Evolutionary conservation across 352 stramenopile species (phyloP), one percentile per base, ranked within the genome.

Genomic region (Phytophthora foliorum): DNA sequence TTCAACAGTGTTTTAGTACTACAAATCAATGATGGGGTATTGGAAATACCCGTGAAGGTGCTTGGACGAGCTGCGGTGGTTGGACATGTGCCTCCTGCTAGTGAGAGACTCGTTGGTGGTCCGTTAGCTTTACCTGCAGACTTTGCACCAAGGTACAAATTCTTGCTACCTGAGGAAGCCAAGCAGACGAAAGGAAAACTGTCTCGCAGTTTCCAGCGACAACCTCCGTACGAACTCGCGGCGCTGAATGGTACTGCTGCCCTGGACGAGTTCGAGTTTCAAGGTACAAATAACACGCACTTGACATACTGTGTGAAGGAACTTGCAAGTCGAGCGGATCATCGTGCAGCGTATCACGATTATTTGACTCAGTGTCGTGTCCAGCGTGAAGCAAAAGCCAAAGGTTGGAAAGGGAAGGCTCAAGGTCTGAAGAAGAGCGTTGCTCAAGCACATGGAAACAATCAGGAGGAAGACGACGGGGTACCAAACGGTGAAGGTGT

Each of bases 131-230:
- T 97, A 4, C 90, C 94, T 0, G 75, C 66, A 3, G 90, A 98
- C 64, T 98, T 98, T 57, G 80, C 77, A 7, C 88, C 88, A 4
- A 84, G 93, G 63, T 97, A 90, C 72, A 97, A 98, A 62, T 98
- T 98, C 32, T 64, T 97, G n/a, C 65, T 93, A 6, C 71, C 82
- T 1, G 89, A 95, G 1, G 81, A 95, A 49, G 84, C 86, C 0
- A 90, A 88, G 41, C 52, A 69, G 13, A 88, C 76, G 2, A 92
- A 88, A 54, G 84, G 79, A 6, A 81, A 72, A 41, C 65, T 91
- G 11, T 81, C 69, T 1, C 63, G 63, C 7, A 67, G 67, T 14
- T 96, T 90, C 27, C 65, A 83, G 11, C 83, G 88, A 11, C 77
- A 93, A 36, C 61, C 86, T n/a, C 75, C 84, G 42, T 92, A 86